Conservation (phyloP, 2,329 filamentous ascomycete genomes). For the Ilyonectria sp. region DNA sequence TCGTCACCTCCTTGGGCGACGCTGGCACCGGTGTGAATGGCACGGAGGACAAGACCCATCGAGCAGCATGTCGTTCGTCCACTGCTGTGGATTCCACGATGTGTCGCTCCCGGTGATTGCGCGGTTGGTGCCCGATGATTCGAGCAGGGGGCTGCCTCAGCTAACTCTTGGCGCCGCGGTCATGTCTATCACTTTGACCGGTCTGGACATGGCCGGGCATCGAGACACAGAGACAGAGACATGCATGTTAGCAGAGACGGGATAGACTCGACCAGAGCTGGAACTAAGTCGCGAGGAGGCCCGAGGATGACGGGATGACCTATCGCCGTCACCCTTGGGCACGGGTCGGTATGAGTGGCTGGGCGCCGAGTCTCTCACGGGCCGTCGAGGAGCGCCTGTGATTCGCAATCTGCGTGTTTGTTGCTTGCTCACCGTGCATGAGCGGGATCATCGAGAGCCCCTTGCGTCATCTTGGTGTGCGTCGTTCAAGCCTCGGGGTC, state of each 20-base stretch:
- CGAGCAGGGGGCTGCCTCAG: constrained; percentile 8
- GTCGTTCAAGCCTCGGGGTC: neutral
- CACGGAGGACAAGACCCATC: neutral
- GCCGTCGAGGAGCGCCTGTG: neutral
- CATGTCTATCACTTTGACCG: constrained; percentile 5
- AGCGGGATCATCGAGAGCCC: neutral
- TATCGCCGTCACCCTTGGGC: neutral
- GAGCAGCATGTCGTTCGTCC: neutral
- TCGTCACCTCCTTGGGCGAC: neutral
- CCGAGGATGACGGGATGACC: neutral
- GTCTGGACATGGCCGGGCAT: neutral
- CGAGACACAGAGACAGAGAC: constrained; percentile 17
- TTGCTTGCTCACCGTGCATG: neutral
- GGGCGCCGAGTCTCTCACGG: constrained; percentile 4
- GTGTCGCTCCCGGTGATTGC: neutral
- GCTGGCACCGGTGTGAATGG: neutral
- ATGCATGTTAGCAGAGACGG: constrained; percentile 4
- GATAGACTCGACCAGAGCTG: neutral
- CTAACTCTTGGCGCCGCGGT: constrained; percentile 11
- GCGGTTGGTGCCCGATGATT: constrained; percentile 11
- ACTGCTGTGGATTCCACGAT: constrained; percentile 2
- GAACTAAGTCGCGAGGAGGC: neutral
- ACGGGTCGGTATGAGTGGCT: constrained; percentile 19
- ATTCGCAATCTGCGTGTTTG: neutral
- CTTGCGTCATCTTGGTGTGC: neutral